These are phyloP conservation scores for Fomitopsis serialis DNA, from an alignment of 768 basidiomycete species.

Conservation along the genomic window DNA sequence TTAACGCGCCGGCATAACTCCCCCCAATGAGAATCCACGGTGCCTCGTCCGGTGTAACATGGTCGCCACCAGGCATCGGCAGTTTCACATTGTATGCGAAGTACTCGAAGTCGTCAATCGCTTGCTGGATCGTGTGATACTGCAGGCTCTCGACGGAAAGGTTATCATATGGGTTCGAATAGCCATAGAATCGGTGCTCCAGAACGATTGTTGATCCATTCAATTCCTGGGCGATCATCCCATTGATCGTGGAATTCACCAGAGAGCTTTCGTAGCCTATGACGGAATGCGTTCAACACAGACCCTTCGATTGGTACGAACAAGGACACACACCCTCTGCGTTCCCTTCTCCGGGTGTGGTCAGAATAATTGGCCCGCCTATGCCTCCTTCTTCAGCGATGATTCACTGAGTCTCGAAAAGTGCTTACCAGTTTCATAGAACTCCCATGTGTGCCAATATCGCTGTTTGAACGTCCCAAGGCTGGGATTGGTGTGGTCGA, in stretches of 20 bases:
- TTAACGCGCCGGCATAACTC: conserved; percentile 40
- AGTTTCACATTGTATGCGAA: conserved; percentile 62
- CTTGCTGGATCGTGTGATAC: conserved; percentile 66
- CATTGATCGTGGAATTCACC: conserved; percentile 58
- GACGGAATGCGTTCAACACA: background rate
- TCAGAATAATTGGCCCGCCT: conserved; percentile 55
- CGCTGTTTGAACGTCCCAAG: conserved; percentile 77
- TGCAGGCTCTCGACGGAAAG: conserved; percentile 52
- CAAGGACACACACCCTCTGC: conserved; percentile 33
- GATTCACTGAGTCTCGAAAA: too few relatives aligned
- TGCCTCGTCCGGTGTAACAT: conserved; percentile 47
- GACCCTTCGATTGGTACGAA: background rate
- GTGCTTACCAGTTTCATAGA: conserved; percentile 39
- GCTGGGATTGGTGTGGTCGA: conserved; percentile 48
- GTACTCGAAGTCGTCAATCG: conserved; percentile 66
- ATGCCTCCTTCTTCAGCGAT: background rate
- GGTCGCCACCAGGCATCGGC: conserved; percentile 60
- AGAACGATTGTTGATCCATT: conserved; percentile 59
- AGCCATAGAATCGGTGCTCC: conserved; percentile 72
- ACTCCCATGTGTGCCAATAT: conserved; percentile 67
- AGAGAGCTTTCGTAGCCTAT: conserved; percentile 41
- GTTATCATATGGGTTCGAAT: conserved; percentile 65
- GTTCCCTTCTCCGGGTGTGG: conserved; percentile 63
- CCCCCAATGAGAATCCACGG: conserved; percentile 41
- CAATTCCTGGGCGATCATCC: conserved; percentile 60